Evolutionary conservation across 2,329 filamentous ascomycete species (phyloP).

Genomic region (Leptographium wingfieldii): DNA sequence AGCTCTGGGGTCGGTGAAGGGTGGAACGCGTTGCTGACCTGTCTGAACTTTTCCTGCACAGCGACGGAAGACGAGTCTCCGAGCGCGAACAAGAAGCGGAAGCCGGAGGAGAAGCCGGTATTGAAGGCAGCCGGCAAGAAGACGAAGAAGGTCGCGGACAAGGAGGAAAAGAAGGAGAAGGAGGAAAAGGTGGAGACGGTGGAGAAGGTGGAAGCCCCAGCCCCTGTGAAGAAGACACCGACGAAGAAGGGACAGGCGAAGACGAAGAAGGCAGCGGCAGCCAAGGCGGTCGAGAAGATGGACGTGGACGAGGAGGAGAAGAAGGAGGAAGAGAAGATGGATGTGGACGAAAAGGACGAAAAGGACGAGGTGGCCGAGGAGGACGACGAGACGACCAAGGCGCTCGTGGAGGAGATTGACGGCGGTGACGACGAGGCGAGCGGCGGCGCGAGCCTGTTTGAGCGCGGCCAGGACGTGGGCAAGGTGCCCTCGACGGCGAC

Average conservation of each 20-base stretch:
- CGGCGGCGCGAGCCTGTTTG: conserved; percentile 11
- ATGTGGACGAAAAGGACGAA: not conserved
- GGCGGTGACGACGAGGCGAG: not conserved
- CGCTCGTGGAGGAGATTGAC: conserved; percentile 2
- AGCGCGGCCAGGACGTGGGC: conserved; percentile 13
- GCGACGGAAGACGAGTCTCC: not conserved
- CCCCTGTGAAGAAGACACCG: not conserved
- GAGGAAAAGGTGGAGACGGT: not conserved
- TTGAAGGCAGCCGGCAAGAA: not conserved
- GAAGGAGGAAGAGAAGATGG: not conserved
- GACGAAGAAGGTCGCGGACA: not conserved
- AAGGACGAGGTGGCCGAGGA: not conserved
- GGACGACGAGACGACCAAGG: conserved; percentile 3
- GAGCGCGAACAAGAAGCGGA: not conserved
- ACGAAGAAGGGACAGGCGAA: not conserved
- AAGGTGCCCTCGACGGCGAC: conserved; percentile 7
- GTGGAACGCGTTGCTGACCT: not conserved
- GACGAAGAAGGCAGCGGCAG: not conserved
- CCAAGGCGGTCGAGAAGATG: not conserved
- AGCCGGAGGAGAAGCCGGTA: not conserved
- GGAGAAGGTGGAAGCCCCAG: not conserved
- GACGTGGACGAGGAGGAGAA: not conserved
- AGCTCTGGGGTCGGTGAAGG: too few relatives aligned
- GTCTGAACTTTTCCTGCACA: not conserved
- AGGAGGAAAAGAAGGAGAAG: not conserved